Evolutionary conservation across 768 basidiomycete species (phyloP).

Genomic region (Tylopilus sp.): DNA sequence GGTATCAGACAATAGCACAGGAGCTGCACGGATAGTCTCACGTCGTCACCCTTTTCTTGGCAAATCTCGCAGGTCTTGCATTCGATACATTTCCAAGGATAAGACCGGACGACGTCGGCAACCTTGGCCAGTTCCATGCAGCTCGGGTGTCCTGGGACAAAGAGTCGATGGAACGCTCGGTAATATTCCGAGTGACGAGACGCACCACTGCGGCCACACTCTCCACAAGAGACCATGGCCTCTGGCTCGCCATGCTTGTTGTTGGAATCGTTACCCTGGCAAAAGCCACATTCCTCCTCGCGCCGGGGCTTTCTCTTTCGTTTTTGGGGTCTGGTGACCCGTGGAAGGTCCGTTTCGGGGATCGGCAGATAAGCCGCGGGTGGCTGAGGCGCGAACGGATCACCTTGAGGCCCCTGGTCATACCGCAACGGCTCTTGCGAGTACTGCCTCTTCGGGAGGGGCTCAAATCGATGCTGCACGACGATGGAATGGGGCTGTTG

Average conservation of each 20-base stretch:
- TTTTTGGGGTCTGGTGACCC: slow-evolving; percentile 43
- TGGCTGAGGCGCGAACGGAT: slow-evolving; percentile 74
- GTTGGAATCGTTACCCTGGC: slow-evolving; percentile 57
- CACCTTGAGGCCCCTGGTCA: slow-evolving; percentile 74
- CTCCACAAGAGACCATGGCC: slow-evolving; percentile 70
- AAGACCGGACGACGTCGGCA: slow-evolving; percentile 59
- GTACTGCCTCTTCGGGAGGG: slow-evolving; percentile 15
- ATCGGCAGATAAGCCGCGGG: slow-evolving; percentile 50
- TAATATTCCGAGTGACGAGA: slow-evolving; percentile 6
- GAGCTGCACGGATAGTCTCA: slow-evolving; percentile 40
- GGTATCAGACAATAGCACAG: slow-evolving; percentile 18
- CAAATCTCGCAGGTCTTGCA: slow-evolving; percentile 94
- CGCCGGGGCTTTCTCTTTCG: slow-evolving; percentile 45
- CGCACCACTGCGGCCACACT: slow-evolving; percentile 82
- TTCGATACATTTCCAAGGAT: slow-evolving; percentile 85
- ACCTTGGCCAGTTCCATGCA: slow-evolving; percentile 69
- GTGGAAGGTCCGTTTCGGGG: slow-evolving; percentile 40
- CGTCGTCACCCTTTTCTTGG: slow-evolving; percentile 81
- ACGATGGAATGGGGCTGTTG: slow-evolving; percentile 26
- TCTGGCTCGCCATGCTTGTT: slow-evolving; percentile 62
- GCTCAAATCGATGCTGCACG: slow-evolving; percentile 29
- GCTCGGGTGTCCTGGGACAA: slow-evolving; percentile 69
- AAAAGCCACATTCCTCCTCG: slow-evolving; percentile 76
- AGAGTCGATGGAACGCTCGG: neutral
- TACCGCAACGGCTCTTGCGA: slow-evolving; percentile 47